Percentiles rank a stretch among this genome's conserved stretches.
Evolutionary conservation across 1,284 basidiomycete species (phyloP).

Genomic region (Stereum hirsutum): DNA sequence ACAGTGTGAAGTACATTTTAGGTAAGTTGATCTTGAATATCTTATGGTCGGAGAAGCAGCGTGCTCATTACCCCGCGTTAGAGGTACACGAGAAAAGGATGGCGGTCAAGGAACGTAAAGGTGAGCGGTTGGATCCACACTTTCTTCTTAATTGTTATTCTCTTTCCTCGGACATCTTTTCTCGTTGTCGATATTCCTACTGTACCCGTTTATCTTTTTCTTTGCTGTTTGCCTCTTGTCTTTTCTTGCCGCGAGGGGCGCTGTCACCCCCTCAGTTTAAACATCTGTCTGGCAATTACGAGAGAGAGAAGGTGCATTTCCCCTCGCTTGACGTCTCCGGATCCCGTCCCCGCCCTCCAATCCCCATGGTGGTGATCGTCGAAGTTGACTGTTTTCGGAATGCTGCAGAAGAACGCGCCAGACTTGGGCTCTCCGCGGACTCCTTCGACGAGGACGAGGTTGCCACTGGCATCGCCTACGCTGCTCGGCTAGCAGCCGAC

Average conservation of each 20-base stretch:
- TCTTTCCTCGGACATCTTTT: conserved; percentile 5
- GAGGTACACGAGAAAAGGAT: conserved; percentile 51
- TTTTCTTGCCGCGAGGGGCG: conserved; percentile 12
- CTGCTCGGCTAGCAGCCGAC: neutral
- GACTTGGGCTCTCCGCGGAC: conserved; percentile 11
- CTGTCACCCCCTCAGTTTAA: neutral
- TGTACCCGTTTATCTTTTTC: conserved; percentile 16
- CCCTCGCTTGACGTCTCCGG: conserved; percentile 8
- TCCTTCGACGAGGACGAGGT: conserved; percentile 18
- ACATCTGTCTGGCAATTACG: neutral
- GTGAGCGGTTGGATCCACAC: conserved; percentile 39
- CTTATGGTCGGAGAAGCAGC: neutral
- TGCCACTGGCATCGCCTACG: conserved; percentile 8
- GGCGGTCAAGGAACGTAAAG: conserved; percentile 68
- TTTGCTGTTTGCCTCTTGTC: conserved; percentile 20
- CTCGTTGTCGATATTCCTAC: neutral
- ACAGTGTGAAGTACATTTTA: conserved; percentile 66
- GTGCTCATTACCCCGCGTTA: conserved; percentile 17
- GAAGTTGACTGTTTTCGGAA: conserved; percentile 13
- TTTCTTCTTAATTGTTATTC: conserved; percentile 1
- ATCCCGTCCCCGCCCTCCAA: conserved; percentile 2
- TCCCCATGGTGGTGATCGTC: conserved; percentile 6
- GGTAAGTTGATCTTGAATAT: conserved; percentile 32
- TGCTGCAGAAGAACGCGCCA: conserved; percentile 14
- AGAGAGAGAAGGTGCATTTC: conserved; percentile 23